phyloP scores from a whole-genome alignment of 306 rosid species.

The Leucaena leucocephala region DNA sequence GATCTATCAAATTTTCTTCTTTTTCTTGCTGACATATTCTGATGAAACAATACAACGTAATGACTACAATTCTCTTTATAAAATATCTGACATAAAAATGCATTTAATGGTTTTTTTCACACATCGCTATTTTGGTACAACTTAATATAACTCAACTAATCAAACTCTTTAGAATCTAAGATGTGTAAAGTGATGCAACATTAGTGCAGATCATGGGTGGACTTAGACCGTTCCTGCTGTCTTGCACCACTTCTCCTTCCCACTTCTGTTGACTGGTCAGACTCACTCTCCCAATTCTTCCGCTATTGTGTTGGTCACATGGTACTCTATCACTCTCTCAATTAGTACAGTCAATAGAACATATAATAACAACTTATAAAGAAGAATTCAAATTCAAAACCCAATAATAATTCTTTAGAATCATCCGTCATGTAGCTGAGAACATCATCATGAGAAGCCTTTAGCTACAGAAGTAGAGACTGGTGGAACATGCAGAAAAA shows the following conservation, averaged over 20 bases:
- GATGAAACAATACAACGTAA: conserved; percentile 1
- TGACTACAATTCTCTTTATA: neutral
- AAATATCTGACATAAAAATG: conserved; percentile 4
- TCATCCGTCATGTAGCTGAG: neutral
- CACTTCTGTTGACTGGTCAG: neutral
- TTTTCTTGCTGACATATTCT: conserved; percentile 16
- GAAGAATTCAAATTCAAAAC: neutral
- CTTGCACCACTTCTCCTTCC: neutral
- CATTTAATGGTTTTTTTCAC: conserved; percentile 1
- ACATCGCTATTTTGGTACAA: neutral
- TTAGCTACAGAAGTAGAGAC: neutral
- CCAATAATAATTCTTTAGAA: neutral
- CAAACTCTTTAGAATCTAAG: neutral
- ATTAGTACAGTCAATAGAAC: neutral
- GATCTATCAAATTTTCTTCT: conserved; percentile 18
- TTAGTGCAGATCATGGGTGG: neutral
- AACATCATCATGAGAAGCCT: neutral
- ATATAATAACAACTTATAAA: neutral
- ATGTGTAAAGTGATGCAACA: neutral
- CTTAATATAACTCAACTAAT: neutral
- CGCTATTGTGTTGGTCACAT: neutral
- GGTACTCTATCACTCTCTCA: neutral
- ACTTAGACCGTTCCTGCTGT: neutral
- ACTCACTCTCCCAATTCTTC: neutral
- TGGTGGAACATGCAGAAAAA: neutral